Percentiles rank a stretch among this genome's conserved stretches.
phyloP scores from a whole-genome alignment of 1,139 yeast genomes.

The Magnusiomyces tetraspermus region DNA sequence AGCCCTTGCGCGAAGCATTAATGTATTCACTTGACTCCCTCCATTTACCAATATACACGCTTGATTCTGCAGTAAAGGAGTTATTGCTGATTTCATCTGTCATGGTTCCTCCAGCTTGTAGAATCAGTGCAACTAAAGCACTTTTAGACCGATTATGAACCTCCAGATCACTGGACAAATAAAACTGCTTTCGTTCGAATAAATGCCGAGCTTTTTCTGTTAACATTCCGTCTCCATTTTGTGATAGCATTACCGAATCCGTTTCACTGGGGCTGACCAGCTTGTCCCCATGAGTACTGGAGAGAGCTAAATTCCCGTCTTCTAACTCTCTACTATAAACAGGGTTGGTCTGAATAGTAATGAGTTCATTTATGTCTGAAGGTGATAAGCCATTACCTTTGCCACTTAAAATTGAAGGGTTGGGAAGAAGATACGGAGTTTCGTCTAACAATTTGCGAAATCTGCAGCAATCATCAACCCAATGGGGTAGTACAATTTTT shows the following conservation, averaged over 20 bases:
- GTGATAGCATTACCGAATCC: constrained; percentile 6
- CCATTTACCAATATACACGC: constrained; percentile 58
- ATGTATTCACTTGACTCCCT: constrained; percentile 50
- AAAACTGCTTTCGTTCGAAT: constrained; percentile 18
- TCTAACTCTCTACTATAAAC: neutral
- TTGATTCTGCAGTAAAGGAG: constrained; percentile 19
- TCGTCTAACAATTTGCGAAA: constrained; percentile 45
- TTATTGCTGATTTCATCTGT: constrained; percentile 16
- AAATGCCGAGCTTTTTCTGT: neutral
- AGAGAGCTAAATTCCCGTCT: too few relatives aligned
- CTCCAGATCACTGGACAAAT: constrained; percentile 18
- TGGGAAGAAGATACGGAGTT: constrained; percentile 36
- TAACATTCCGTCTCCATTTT: constrained; percentile 17
- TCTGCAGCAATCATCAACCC: constrained; percentile 59
- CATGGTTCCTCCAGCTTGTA: constrained; percentile 27
- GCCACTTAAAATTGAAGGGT: neutral
- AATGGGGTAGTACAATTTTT: constrained; percentile 61
- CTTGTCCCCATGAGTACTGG: too few relatives aligned
- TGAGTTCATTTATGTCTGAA: neutral
- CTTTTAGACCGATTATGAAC: constrained; percentile 23
- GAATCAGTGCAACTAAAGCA: constrained; percentile 11
- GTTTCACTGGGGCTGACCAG: constrained; percentile 15
- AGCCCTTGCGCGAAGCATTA: constrained; percentile 18
- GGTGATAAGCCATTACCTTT: neutral
- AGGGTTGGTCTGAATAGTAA: too few relatives aligned